Base-by-base conservation (phyloP, 2,329 filamentous ascomycete genomes). In the Aspergillus phoenicis region DNA sequence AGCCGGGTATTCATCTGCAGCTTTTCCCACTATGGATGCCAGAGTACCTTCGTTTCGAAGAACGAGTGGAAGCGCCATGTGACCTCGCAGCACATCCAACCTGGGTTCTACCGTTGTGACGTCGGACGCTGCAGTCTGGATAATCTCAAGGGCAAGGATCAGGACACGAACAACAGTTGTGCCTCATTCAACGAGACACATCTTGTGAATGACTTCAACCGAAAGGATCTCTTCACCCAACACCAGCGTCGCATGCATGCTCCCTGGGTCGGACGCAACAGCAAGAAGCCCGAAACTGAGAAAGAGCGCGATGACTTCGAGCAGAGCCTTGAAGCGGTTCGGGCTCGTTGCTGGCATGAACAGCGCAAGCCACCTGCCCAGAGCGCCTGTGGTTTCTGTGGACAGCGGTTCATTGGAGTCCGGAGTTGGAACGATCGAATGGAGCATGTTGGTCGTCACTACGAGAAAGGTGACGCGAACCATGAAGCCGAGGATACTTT, bases 31-130 rank as follows among this genome's bases (percentile, higher is more conserved):
- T 95, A 93, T 59, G 90, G 89, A 36, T 98, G 94, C 77, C 66
- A 64, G 0, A 85, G 87, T 2, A 87, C 83, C 0, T 97, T 97
- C 71, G 83, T 85, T 3, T 88, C 84, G 67, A 97, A 96, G 79
- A 97, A 97, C 73, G 93, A 97, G 75, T 97, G 94, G 94, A 97
- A 97, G 76, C 87, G 94, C 0, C 94, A 98, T 72, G 87, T 94
- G 69, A 80, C 82, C 33, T 90, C 89, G 0, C 90, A 96, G 71
- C 94, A 98, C 71, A 81, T 97, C 22, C 85, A 88, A 57, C 81
- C 91, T 3, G 80, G 84, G 48, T 90, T 88, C 77, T 97, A 89
- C 86, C 82, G 89, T 60, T 98, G 93, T 78, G 84, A 88, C 65
- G 80, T 89, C 33, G 89, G 86, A 62, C 71, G 75, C 7, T 89